A percentile compares a stretch with the other conserved stretches of the same genome.
phyloP scores from a whole-genome alignment of 805 yeast genomes.

The Suhomyces tanzawaensis region DNA sequence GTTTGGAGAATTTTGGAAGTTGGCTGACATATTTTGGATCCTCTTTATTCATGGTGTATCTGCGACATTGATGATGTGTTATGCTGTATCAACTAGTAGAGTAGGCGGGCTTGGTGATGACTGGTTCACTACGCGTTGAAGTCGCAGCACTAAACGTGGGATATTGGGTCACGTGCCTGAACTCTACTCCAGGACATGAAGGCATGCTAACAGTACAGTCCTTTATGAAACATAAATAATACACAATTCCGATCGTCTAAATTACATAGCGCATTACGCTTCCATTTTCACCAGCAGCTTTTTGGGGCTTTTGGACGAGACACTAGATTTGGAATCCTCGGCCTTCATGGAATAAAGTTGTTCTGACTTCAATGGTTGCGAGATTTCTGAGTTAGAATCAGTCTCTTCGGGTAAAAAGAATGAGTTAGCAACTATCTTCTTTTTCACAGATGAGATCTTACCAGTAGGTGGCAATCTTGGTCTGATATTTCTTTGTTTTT shows the following conservation, averaged over 20 bases:
- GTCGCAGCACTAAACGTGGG: neutral
- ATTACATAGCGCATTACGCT: neutral
- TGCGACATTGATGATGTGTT: neutral
- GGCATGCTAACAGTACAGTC: neutral
- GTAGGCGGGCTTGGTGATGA: too few relatives aligned
- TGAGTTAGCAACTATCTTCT: slow-evolving; percentile 52
- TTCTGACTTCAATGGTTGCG: neutral
- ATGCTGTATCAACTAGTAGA: too few relatives aligned
- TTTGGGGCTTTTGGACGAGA: slow-evolving; percentile 4
- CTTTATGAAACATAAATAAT: neutral
- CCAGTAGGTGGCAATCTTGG: slow-evolving; percentile 92
- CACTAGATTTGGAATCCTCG: neutral
- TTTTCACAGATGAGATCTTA: slow-evolving; percentile 68
- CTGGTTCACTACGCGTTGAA: too few relatives aligned
- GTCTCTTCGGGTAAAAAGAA: slow-evolving; percentile 49
- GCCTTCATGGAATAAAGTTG: neutral
- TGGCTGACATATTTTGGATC: neutral
- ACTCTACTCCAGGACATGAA: too few relatives aligned
- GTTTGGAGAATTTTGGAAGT: slow-evolving; percentile 9
- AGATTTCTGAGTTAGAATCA: slow-evolving; percentile 4
- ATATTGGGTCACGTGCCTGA: neutral
- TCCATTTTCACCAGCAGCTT: slow-evolving; percentile 1
- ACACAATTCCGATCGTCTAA: too few relatives aligned
- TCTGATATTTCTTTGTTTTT: slow-evolving; percentile 68
- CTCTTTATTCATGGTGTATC: neutral